These are phyloP conservation scores for Dimargaris xerosporica DNA, from an alignment of 192 early-diverging fungal species.

Conservation along the genomic window DNA sequence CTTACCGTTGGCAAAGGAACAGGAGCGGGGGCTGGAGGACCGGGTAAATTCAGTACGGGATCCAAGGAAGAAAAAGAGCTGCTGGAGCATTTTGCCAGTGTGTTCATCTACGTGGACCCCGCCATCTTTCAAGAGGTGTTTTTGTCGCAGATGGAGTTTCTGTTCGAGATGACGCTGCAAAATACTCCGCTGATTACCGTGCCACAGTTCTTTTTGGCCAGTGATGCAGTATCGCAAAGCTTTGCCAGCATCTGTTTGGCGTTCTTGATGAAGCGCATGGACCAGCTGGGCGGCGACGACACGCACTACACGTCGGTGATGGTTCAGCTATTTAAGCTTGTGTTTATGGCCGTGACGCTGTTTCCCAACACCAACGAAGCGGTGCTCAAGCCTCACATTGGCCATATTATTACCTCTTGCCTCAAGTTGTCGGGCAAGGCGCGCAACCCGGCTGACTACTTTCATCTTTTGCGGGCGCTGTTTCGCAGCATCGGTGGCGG, in stretches of 20 bases:
- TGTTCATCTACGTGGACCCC: slow-evolving; percentile 71
- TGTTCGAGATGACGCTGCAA: slow-evolving; percentile 68
- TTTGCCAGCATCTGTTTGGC: slow-evolving; percentile 65
- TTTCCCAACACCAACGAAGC: slow-evolving; percentile 86
- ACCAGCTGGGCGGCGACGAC: slow-evolving; percentile 54
- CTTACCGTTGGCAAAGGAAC: slow-evolving; percentile 17
- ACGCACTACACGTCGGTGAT: slow-evolving; percentile 48
- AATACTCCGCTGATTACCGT: slow-evolving; percentile 64
- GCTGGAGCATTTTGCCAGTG: slow-evolving; percentile 73
- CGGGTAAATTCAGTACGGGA: slow-evolving; percentile 38
- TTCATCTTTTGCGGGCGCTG: slow-evolving; percentile 71
- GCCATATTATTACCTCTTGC: slow-evolving; percentile 74
- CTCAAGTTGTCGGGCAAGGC: slow-evolving; percentile 73
- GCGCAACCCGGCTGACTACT: slow-evolving; percentile 81
- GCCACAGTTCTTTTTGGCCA: slow-evolving; percentile 77
- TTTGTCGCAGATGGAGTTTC: slow-evolving; percentile 65
- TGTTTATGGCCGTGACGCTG: slow-evolving; percentile 82
- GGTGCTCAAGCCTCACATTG: slow-evolving; percentile 85
- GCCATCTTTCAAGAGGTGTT: slow-evolving; percentile 94
- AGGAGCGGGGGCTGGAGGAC: slow-evolving; percentile 9
- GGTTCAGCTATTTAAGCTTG: slow-evolving; percentile 82
- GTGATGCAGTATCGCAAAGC: slow-evolving; percentile 54
- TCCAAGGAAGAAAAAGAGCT: slow-evolving; percentile 85
- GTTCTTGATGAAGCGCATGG: slow-evolving; percentile 63
- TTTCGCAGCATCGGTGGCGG: slow-evolving; percentile 97